Evolutionary conservation across 164 flowering plant species (phyloP).

Genomic region (Cinnamomum micranthum): DNA sequence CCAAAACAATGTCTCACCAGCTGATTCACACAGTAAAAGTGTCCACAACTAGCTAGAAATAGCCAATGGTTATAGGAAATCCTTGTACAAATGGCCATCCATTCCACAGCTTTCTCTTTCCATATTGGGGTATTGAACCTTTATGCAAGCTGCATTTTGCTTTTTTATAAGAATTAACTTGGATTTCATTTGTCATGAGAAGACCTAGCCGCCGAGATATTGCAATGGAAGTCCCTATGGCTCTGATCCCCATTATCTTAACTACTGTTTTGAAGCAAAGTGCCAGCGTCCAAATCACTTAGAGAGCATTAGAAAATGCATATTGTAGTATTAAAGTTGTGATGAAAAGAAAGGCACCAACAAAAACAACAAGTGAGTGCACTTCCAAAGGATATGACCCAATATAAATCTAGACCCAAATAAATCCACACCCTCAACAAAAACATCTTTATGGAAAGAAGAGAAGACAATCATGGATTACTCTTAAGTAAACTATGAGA

Average conservation of each 20-base stretch:
- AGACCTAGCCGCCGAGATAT: not conserved
- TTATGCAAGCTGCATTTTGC: not conserved
- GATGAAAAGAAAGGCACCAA: not conserved
- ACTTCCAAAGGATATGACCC: conserved; percentile 10
- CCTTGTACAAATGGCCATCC: not conserved
- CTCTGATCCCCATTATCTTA: conserved; percentile 1
- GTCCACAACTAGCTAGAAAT: too few species aligned
- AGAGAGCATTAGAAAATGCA: not conserved
- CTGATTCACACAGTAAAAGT: too few species aligned
- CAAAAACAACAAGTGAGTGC: conserved; percentile 4
- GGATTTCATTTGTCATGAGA: not conserved
- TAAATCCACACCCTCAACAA: not conserved
- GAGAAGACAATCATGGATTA: not conserved
- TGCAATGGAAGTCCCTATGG: not conserved
- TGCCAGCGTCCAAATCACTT: conserved; percentile 10
- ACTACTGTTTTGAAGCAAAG: not conserved
- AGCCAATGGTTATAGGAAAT: too few species aligned
- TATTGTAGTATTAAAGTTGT: not conserved
- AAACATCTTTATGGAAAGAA: not conserved
- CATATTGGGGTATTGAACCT: not conserved
- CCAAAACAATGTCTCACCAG: too few species aligned
- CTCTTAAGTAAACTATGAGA: not conserved
- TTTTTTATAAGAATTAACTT: too few species aligned
- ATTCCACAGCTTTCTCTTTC: too few species aligned
- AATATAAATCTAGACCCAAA: conserved; percentile 6